Percentiles rank a stretch among this genome's conserved stretches.
Conservation (phyloP, 306 rosid genomes). For the Casuarina glauca region DNA sequence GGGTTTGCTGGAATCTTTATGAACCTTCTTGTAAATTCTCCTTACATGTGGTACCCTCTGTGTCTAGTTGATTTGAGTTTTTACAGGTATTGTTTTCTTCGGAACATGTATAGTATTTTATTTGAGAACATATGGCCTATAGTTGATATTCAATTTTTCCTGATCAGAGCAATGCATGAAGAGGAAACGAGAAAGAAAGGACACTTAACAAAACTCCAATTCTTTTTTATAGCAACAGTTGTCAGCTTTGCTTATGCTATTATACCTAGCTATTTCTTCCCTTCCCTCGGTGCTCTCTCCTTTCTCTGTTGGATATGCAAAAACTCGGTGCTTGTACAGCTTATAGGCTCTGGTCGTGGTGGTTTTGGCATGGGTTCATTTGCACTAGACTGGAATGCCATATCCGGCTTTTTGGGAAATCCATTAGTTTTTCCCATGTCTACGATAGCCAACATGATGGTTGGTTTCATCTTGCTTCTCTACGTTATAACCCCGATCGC, state of each 20-base stretch:
- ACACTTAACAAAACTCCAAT: neutral
- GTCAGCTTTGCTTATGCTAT: neutral
- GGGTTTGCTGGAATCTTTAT: neutral
- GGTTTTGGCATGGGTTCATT: neutral
- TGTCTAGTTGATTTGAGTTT: neutral
- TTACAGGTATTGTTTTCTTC: neutral
- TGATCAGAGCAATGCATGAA: neutral
- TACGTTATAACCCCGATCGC: constrained; percentile 10
- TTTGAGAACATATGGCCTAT: no score
- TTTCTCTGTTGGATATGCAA: constrained; percentile 1
- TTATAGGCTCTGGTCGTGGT: neutral
- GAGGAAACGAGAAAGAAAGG: neutral
- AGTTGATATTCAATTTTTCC: no score
- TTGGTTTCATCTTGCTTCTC: constrained; percentile 6
- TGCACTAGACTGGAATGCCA: neutral
- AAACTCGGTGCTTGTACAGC: neutral
- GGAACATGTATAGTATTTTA: neutral
- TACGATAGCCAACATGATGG: neutral
- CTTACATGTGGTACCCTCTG: neutral
- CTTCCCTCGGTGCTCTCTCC: neutral
- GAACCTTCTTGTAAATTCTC: neutral
- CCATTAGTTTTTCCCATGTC: neutral
- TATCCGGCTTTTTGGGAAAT: neutral
- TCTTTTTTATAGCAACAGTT: neutral
- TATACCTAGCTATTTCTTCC: neutral